A percentile compares a stretch with the other conserved stretches of the same genome.
phyloP scores from a whole-genome alignment of 768 basidiomycete genomes.

The Leccinum sublutescens region DNA sequence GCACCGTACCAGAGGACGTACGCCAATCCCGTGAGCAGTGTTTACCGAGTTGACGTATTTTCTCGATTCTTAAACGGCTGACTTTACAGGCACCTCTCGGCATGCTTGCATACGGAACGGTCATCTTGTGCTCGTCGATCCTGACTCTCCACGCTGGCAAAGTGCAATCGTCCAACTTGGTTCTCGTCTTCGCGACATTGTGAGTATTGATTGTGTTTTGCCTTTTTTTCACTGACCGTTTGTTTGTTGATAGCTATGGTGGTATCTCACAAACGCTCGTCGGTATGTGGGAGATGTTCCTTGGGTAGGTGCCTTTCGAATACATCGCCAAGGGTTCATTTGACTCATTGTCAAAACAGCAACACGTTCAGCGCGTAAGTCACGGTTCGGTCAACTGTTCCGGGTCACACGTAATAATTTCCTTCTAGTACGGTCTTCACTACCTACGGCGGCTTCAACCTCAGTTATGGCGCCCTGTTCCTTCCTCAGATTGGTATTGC shows the following conservation, averaged over 20 bases:
- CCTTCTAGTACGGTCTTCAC: constrained; percentile 24
- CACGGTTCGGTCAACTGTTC: background rate
- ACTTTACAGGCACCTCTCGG: constrained; percentile 25
- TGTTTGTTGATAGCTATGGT: constrained; percentile 23
- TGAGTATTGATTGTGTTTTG: constrained; percentile 5
- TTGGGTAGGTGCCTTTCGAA: constrained; percentile 20
- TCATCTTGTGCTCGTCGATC: constrained; percentile 30
- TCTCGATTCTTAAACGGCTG: background rate
- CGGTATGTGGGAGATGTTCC: constrained; percentile 34
- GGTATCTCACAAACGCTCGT: constrained; percentile 31
- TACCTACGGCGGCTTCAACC: constrained; percentile 31
- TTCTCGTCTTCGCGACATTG: constrained; percentile 31
- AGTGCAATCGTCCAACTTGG: constrained; percentile 24
- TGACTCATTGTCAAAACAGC: constrained; percentile 14
- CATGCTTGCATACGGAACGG: constrained; percentile 30
- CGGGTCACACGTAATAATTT: background rate
- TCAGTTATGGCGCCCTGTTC: constrained; percentile 29
- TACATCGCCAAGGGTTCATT: background rate
- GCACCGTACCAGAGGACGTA: constrained; percentile 27
- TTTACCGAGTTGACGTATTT: background rate
- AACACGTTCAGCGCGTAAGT: constrained; percentile 30
- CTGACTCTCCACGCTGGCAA: constrained; percentile 22
- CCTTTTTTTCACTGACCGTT: background rate
- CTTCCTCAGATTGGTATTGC: constrained; percentile 27
- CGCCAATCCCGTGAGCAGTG: constrained; percentile 22